Evolutionary conservation across 768 basidiomycete genomes (phyloP).

Genomic region (Chalciporus sphaerocephalus): DNA sequence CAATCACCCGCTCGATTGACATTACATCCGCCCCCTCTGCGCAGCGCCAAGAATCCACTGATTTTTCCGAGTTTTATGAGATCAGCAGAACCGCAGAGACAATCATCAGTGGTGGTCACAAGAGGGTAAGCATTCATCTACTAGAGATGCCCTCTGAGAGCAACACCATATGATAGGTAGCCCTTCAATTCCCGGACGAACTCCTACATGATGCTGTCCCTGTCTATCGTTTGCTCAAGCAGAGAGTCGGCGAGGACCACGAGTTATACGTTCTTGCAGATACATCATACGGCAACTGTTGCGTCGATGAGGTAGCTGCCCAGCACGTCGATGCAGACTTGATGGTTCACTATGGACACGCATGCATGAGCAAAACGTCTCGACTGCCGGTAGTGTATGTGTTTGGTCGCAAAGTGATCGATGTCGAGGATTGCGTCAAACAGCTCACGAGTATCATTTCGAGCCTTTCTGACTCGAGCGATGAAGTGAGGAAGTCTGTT

Average conservation of each 20-base stretch:
- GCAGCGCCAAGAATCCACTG: slow-evolving; percentile 24
- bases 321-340: slow-evolving; percentile 90
- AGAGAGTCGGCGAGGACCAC: slow-evolving; percentile 35
- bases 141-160: neutral
- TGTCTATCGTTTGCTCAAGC: slow-evolving; percentile 67
- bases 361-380: slow-evolving; percentile 87
- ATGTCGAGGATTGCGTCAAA: slow-evolving; percentile 48
- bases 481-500: slow-evolving; percentile 29
- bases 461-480: neutral
- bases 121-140: slow-evolving; percentile 49
- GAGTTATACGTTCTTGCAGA: slow-evolving; percentile 93
- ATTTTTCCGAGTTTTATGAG: slow-evolving; percentile 70
- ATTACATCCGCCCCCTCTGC: slow-evolving; percentile 39
- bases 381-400: slow-evolving; percentile 88
- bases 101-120: slow-evolving; percentile 60
- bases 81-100: slow-evolving; percentile 60
- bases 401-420: slow-evolving; percentile 71
- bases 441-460: slow-evolving; percentile 37
- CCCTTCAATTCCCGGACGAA: slow-evolving; percentile 95
- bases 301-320: slow-evolving; percentile 94
- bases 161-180: slow-evolving; percentile 47
- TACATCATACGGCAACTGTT: slow-evolving; percentile 97
- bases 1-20: slow-evolving; percentile 52
- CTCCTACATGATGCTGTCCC: slow-evolving; percentile 82
- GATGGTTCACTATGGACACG: slow-evolving; percentile 93